Evolutionary conservation across 371 early-diverging fungal genomes (phyloP).

Genomic region (Entomophthora muscae): DNA sequence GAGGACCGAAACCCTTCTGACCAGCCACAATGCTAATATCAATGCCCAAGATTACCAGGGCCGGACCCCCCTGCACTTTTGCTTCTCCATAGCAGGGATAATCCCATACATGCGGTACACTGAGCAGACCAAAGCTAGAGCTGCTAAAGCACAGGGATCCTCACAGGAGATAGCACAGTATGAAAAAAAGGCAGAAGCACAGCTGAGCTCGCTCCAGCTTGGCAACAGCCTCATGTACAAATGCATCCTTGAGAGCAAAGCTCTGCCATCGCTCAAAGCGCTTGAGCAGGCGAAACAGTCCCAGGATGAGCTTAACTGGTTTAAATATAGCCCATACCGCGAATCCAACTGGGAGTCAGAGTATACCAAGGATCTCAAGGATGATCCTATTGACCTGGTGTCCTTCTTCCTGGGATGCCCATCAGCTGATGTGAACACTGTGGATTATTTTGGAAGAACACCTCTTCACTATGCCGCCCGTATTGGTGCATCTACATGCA

Average conservation of each 20-base stretch:
- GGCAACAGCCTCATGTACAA: not conserved
- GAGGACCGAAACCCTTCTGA: constrained; percentile 25
- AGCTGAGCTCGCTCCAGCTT: constrained; percentile 3
- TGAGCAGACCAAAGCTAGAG: too few species aligned
- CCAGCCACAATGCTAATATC: constrained; percentile 22
- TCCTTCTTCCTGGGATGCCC: constrained; percentile 16
- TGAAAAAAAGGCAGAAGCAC: constrained; percentile 8
- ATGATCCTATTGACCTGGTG: constrained; percentile 38
- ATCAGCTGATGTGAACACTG: constrained; percentile 15
- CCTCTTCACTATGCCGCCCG: constrained; percentile 41
- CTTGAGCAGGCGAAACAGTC: not conserved
- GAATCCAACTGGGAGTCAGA: constrained; percentile 6
- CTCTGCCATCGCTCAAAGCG: not conserved
- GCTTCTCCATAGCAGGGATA: constrained; percentile 18
- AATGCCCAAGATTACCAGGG: constrained; percentile 25
- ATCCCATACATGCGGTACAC: constrained; percentile 26
- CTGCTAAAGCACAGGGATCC: constrained; percentile 5
- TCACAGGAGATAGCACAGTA: constrained; percentile 11
- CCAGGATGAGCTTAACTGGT: not conserved
- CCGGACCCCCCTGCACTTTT: constrained; percentile 34
- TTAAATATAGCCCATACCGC: constrained; percentile 1
- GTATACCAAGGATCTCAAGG: too few species aligned
- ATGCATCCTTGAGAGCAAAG: constrained; percentile 5
- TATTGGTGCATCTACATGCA: constrained; percentile 33
- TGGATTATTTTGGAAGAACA: too few species aligned